A percentile compares a stretch with the other conserved stretches of the same genome.
Conservation (phyloP, 169 alveolate species). For the Plasmodium gaboni region DNA sequence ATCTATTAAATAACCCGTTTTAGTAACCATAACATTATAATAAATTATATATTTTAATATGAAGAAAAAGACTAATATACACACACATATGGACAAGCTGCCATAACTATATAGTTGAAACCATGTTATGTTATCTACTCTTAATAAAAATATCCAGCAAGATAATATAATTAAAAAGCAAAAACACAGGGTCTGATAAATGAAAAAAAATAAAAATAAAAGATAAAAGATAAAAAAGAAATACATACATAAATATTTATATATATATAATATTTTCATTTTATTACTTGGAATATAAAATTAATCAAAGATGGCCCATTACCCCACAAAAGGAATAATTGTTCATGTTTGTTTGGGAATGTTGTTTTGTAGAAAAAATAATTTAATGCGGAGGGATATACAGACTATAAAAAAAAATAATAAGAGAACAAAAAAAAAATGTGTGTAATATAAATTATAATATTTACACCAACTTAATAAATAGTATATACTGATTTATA, state of each 20-base stretch:
- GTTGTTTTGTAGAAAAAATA: slow-evolving; percentile 81
- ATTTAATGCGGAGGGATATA: slow-evolving; percentile 64
- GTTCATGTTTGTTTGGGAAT: slow-evolving; percentile 88
- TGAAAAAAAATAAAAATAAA: slow-evolving; percentile 1
- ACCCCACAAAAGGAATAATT: slow-evolving; percentile 86
- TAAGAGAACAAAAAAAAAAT: neutral
- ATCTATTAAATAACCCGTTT: slow-evolving; percentile 81
- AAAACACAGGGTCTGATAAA: slow-evolving; percentile 60
- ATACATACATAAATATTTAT: neutral
- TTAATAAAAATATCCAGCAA: slow-evolving; percentile 79
- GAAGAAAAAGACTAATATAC: slow-evolving; percentile 66
- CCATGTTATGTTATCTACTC: slow-evolving; percentile 81
- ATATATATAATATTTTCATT: neutral
- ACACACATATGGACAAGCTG: slow-evolving; percentile 54
- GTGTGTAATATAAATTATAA: neutral
- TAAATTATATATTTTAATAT: slow-evolving; percentile 76
- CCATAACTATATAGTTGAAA: slow-evolving; percentile 78
- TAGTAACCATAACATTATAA: slow-evolving; percentile 73
- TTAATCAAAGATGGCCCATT: slow-evolving; percentile 84
- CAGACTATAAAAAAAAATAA: slow-evolving; percentile 44
- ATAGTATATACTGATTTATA: neutral
- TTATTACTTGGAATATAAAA: slow-evolving; percentile 76
- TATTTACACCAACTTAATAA: neutral
- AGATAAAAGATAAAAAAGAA: neutral
- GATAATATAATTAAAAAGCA: slow-evolving; percentile 78